These are phyloP conservation scores for Curvularia spicifera DNA, from an alignment of 2,329 filamentous ascomycete species.

Conservation along the genomic window DNA sequence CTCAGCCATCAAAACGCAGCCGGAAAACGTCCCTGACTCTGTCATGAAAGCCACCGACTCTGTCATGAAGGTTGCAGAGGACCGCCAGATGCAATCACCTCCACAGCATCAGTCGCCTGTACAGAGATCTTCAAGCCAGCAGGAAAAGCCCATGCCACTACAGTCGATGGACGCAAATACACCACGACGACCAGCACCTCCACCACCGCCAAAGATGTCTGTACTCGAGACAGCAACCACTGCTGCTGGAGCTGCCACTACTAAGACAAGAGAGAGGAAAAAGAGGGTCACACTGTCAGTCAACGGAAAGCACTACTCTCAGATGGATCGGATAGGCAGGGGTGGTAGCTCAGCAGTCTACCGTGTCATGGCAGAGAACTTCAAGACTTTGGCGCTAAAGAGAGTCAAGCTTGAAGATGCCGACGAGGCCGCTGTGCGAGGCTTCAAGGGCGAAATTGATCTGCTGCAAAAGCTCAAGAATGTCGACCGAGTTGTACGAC, in stretches of 20 bases:
- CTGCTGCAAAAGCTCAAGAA: constrained; percentile 80
- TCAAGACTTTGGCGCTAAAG: constrained; percentile 93
- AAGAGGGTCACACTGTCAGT: constrained; percentile 84
- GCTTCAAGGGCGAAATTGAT: constrained; percentile 96
- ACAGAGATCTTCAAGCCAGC: constrained; percentile 48
- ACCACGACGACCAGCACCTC: constrained; percentile 74
- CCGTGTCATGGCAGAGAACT: constrained; percentile 95
- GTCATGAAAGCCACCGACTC: constrained; percentile 44
- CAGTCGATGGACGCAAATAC: constrained; percentile 69
- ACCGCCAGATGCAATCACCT: constrained; percentile 29
- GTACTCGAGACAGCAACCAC: constrained; percentile 90
- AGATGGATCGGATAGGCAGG: constrained; percentile 87
- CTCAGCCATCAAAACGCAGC: constrained; percentile 39
- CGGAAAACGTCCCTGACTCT: constrained; percentile 36
- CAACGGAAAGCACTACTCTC: constrained; percentile 89
- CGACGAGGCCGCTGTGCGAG: constrained; percentile 80
- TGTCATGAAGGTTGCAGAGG: constrained; percentile 45
- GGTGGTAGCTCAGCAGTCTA: constrained; percentile 96
- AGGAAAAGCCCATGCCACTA: constrained; percentile 57
- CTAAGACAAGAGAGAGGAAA: constrained; percentile 72
- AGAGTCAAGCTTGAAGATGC: constrained; percentile 88
- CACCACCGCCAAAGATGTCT: constrained; percentile 94
- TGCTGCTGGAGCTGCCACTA: constrained; percentile 78
- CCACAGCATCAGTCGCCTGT: constrained; percentile 39
- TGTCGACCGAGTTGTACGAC: constrained; percentile 86